These are phyloP conservation scores for Leptographium lundbergii DNA, from an alignment of 2,329 filamentous ascomycete genomes.

Conservation along the genomic window DNA sequence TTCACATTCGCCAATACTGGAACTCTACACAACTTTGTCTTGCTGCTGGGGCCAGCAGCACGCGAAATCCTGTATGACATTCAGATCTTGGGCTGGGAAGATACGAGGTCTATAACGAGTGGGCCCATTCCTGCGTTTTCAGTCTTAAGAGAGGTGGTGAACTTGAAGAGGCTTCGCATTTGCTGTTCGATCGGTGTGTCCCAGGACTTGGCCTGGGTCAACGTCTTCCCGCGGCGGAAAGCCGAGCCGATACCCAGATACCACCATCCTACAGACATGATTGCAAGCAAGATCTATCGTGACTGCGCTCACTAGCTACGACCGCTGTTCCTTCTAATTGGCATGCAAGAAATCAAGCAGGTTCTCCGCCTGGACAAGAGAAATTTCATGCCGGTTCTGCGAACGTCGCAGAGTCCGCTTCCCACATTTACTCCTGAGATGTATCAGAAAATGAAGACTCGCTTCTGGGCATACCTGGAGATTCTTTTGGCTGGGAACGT, in stretches of 20 bases:
- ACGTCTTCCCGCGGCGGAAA: slow-evolving; percentile 1
- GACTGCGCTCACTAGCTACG: slow-evolving; percentile 2
- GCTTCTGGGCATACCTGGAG: background rate
- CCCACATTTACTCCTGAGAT: background rate
- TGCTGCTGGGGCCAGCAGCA: background rate
- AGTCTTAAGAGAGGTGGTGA: background rate
- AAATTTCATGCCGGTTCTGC: background rate
- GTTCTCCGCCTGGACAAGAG: background rate
- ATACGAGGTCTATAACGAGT: background rate
- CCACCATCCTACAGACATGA: background rate
- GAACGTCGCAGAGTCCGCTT: background rate
- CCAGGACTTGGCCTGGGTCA: slow-evolving; percentile 3
- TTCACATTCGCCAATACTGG: background rate
- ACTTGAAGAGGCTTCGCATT: background rate
- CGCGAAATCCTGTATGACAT: background rate
- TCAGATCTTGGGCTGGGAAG: background rate
- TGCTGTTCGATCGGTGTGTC: background rate
- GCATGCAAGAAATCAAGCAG: background rate
- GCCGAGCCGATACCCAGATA: background rate
- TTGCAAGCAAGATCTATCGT: slow-evolving; percentile 1
- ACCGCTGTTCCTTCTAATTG: background rate
- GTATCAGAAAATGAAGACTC: background rate
- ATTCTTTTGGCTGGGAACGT: background rate
- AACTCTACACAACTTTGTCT: background rate
- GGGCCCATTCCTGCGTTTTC: background rate